Evolutionary conservation across 1,139 yeast species (phyloP), one percentile per base, ranked within the genome.

Genomic region (Dujonia santamariae): DNA sequence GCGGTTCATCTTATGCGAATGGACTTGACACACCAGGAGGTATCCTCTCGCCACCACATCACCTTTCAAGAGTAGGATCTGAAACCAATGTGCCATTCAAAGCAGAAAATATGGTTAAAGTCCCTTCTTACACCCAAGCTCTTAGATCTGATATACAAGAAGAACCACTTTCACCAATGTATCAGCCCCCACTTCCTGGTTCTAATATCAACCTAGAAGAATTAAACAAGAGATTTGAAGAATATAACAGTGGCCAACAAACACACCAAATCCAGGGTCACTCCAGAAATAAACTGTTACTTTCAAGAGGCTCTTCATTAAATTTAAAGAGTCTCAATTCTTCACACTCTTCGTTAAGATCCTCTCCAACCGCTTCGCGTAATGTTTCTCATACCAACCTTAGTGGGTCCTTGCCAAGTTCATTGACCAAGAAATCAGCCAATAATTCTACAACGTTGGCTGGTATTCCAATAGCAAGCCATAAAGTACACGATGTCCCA

Each of bases 81-180:
- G 71, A 61, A 24, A 34, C 43, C 21, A 36, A 43, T 31, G 32
- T 42, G 43, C n/a, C n/a, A n/a, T 37, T 42, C 21, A 49, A 40
- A 31, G 46, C 39, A 28, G 50, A 45, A 12, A 46, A 30, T 28
- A 53, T 88, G 44, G 78, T 82, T 12, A 63, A 77, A 38, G 95
- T 88, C 3, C 97, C 97, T 0, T 78, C 95, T 0, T 90, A 90
- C 56, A 72, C 73, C 7, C 81, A 86, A 30, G 97, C 97, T 0
- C 61, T 81, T 53, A 70, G 68, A 45, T 56, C 74, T 2, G 74
- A 65, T 22, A 56, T 59, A 3, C 56, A 62, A 7, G 75, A 63
- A 4, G 75, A 66, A 27, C 75, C 72, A 28, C 58, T 80, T 26
- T 72, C 90, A 1, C 92, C 94, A 0, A 71, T 73, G 1, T 83